Percentiles rank a stretch among this genome's conserved stretches.
phyloP scores from a whole-genome alignment of 225 moss, liverwort and hornwort species.

The Sphagnum tenellum region DNA sequence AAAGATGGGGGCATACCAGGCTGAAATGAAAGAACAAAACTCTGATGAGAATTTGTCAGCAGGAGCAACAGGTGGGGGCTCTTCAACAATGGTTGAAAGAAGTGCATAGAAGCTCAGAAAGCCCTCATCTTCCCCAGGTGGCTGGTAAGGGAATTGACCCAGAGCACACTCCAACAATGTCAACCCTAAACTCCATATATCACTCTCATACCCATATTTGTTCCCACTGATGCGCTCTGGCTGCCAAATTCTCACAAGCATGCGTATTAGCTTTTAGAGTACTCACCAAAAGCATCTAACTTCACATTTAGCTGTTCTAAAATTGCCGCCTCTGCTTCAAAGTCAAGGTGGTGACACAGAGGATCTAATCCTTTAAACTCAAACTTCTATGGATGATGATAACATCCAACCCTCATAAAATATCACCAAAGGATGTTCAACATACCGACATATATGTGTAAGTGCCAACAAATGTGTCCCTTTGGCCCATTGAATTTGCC shows the following conservation, averaged over 20 bases:
- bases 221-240: conserved; percentile 85
- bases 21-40: conserved; percentile 94
- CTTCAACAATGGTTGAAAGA: conserved; percentile 78
- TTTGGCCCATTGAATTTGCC: conserved; percentile 65
- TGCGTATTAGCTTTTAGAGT: too few species aligned
- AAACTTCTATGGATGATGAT: too few species aligned
- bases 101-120: conserved; percentile 96
- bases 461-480: conserved; percentile 68
- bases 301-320: too few species aligned
- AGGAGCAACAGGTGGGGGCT: conserved; percentile 84
- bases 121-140: conserved; percentile 64
- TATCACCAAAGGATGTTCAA: not conserved
- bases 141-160: conserved; percentile 69
- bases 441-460: conserved; percentile 81
- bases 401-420: too few species aligned
- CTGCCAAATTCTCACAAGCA: conserved; percentile 22
- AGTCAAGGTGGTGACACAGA: too few species aligned
- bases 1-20: conserved; percentile 47
- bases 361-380: too few species aligned
- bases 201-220: conserved; percentile 67
- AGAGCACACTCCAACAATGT: conserved; percentile 68
- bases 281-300: too few species aligned
- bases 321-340: too few species aligned
- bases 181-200: conserved; percentile 83
- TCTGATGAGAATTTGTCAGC: conserved; percentile 75